Evolutionary conservation across 148 eudicot species (phyloP).

Genomic region (Selenicereus undatus): DNA sequence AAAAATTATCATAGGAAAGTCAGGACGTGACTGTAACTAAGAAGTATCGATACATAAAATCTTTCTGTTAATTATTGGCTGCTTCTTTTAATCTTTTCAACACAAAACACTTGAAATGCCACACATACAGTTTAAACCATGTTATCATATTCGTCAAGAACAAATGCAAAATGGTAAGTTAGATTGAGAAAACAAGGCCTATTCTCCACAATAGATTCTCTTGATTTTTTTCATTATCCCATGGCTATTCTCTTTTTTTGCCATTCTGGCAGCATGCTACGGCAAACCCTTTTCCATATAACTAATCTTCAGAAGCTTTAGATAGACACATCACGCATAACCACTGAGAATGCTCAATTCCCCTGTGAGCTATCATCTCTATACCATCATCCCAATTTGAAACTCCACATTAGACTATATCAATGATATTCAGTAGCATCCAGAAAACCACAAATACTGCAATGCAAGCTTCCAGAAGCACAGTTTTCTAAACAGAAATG

Average conservation of each 20-base stretch:
- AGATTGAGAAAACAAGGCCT: not conserved
- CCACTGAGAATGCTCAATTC: not conserved
- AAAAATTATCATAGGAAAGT: not conserved
- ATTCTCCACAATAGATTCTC: not conserved
- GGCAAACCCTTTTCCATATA: not conserved
- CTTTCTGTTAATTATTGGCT: not conserved
- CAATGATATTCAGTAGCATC: not conserved
- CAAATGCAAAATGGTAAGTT: not conserved
- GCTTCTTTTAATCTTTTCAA: not conserved
- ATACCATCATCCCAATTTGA: not conserved
- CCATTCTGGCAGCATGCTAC: not conserved
- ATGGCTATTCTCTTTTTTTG: not conserved
- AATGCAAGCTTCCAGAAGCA: not conserved
- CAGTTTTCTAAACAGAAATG: too few relatives aligned
- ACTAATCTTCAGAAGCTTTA: not conserved
- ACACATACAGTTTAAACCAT: not conserved
- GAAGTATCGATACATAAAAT: not conserved
- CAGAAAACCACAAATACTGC: not conserved
- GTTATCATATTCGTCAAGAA: not conserved
- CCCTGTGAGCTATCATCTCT: not conserved
- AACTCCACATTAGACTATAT: not conserved
- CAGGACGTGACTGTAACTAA: not conserved
- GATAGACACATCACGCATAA: too few relatives aligned
- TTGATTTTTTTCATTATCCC: not conserved
- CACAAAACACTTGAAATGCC: not conserved